Evolutionary conservation across 345 rosid genomes (phyloP), one percentile per base, ranked within the genome.

Genomic region (Linum usitatissimum): DNA sequence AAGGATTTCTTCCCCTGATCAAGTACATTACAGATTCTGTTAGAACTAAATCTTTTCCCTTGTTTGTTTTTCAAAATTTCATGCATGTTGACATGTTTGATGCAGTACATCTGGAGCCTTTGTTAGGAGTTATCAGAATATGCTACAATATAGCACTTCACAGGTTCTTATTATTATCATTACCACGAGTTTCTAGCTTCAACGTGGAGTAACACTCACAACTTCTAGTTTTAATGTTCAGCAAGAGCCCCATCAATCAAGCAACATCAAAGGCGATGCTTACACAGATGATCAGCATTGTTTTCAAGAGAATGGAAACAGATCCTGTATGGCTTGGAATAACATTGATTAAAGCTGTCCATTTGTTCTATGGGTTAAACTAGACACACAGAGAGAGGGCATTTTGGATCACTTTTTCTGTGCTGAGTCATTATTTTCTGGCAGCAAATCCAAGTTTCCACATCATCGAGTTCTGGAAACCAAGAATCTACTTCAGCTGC

Each of bases 221-320:
- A 59, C 71, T 57, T 68, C 57, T 71, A 49, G 53, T 77, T 72
- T 81, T 72, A 66, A 61, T 76, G 64, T 82, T 80, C 71, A 93
- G 97, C 88, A 93, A 93, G 88, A 93, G 96, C 79, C 96, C 92
- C 31, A 77, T 93, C 73, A 90, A 93, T 73, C 99, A 93, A 81
- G 95, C 95, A 45, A 93, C 99, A 17, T 90, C 99, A 42, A 93
- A 90, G 80, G 99, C 99, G 67, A 93, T 93, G 99, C 71, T 93
- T 82, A 90, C 99, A 38, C 99, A 93, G 81, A 93, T 93, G 96
- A 83, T 93, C 72, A 86, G 88, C 86, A 90, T 93, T 30, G 79
- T 86, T 56, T 84, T 87, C 77, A 80, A 96, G 74, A 90, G 99
- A 79, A 93, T 93, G 99, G 99, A 93, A 77, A 76, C 82, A 60